Conservation (phyloP, 176 grass and related monocot species). For the Cenchrus americanus region DNA sequence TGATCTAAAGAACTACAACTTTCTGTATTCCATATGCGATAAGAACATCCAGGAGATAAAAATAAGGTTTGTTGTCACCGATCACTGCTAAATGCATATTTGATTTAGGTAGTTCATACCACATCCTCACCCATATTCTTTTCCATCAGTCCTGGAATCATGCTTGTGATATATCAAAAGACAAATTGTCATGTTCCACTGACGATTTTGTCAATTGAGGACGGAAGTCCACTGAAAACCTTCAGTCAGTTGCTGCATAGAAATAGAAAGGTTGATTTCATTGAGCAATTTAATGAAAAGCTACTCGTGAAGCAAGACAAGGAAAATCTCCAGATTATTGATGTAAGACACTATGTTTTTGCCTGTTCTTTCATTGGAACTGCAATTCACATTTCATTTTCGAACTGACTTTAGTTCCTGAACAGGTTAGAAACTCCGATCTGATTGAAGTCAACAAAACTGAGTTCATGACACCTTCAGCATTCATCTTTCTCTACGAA, state of each 20-base stretch:
- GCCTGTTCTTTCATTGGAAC: background rate
- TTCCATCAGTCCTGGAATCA: slow-evolving; percentile 67
- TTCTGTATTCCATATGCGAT: slow-evolving; percentile 72
- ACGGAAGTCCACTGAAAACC: slow-evolving; percentile 64
- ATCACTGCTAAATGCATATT: slow-evolving; percentile 19
- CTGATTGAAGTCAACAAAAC: slow-evolving; percentile 69
- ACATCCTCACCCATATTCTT: slow-evolving; percentile 26
- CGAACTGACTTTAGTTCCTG: slow-evolving; percentile 37
- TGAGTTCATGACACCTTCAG: slow-evolving; percentile 78
- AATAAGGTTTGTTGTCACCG: slow-evolving; percentile 63
- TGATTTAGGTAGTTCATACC: slow-evolving; percentile 32
- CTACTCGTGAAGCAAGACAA: slow-evolving; percentile 80
- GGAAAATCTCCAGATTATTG: slow-evolving; percentile 77
- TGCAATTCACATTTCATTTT: background rate
- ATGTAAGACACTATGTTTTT: slow-evolving; percentile 46
- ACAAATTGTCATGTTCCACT: slow-evolving; percentile 57
- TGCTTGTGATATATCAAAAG: slow-evolving; percentile 70
- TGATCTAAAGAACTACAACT: slow-evolving; percentile 86
- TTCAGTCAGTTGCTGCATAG: slow-evolving; percentile 68
- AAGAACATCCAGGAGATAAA: slow-evolving; percentile 78
- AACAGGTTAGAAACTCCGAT: slow-evolving; percentile 65
- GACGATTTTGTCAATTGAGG: slow-evolving; percentile 69
- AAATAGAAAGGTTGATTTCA: slow-evolving; percentile 80
- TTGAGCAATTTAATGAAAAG: slow-evolving; percentile 82
- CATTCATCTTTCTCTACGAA: slow-evolving; percentile 80